Evolutionary conservation across 805 yeast genomes (phyloP).

Genomic region (Isabelozyma gotoi): DNA sequence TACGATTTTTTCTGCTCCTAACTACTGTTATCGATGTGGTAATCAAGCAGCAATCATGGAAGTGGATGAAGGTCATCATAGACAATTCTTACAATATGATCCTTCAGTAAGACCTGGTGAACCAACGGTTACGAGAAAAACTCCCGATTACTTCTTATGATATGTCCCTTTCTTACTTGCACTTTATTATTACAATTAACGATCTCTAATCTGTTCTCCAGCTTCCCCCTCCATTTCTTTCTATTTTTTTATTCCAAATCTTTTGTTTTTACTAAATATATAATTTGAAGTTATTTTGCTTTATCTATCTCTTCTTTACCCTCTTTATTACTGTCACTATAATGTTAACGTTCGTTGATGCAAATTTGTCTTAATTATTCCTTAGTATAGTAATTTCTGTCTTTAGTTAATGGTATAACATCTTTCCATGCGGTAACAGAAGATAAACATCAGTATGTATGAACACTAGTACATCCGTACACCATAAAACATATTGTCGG

Average conservation of each 20-base stretch:
- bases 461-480: no score
- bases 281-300: background rate
- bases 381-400: constrained; percentile 1
- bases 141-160: constrained; percentile 92
- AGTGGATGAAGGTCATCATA: constrained; percentile 89
- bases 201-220: background rate
- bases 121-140: constrained; percentile 94
- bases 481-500: background rate
- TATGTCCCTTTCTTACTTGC: constrained; percentile 3
- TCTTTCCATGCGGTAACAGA: no score
- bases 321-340: background rate
- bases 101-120: constrained; percentile 97
- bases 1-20: constrained; percentile 93
- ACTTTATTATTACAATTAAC: background rate
- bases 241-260: constrained; percentile 1
- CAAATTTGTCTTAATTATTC: background rate
- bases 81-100: constrained; percentile 92
- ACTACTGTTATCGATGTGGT: constrained; percentile 96
- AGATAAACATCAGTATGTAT: no score
- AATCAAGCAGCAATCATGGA: constrained; percentile 98
- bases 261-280: constrained; percentile 2
- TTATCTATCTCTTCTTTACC: background rate
- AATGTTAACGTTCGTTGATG: background rate
- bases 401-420: no score
- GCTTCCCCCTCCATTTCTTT: constrained; percentile 1